These are phyloP conservation scores for Streptanthus diversifolius DNA, from an alignment of 345 rosid species.

Conservation along the genomic window DNA sequence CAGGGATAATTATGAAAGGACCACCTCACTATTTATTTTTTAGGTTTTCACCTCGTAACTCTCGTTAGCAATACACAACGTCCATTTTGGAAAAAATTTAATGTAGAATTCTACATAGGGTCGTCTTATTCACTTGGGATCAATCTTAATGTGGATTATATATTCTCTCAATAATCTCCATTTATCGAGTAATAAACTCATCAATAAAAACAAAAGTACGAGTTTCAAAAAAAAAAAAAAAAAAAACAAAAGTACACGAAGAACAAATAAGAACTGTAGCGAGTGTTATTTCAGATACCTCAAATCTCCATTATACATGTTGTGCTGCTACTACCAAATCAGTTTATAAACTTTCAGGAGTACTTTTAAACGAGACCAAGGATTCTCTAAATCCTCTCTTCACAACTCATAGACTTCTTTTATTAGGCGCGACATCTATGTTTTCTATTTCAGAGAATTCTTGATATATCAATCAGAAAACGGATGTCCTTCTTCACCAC, in stretches of 20 bases:
- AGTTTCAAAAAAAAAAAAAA: too few relatives aligned
- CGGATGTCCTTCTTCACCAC: conserved; percentile 69
- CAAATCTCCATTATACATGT: not conserved
- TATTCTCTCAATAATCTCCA: not conserved
- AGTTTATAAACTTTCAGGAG: not conserved
- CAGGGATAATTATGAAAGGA: not conserved
- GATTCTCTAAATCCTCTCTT: not conserved
- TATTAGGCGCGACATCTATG: not conserved
- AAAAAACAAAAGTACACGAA: not conserved
- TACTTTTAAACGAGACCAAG: not conserved
- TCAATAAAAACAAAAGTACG: not conserved
- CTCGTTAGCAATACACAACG: not conserved
- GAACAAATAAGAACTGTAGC: not conserved
- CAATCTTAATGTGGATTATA: not conserved
- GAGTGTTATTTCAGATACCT: not conserved
- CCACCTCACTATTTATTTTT: not conserved
- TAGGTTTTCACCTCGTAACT: not conserved
- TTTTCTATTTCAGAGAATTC: conserved; percentile 51
- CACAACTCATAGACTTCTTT: not conserved
- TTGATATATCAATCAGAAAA: conserved; percentile 78
- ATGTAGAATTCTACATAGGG: not conserved
- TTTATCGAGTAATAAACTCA: not conserved
- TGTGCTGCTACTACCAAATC: not conserved
- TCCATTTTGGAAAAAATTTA: not conserved
- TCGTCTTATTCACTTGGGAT: not conserved